Percentiles rank a stretch among this genome's conserved stretches.
Conservation (phyloP, 768 basidiomycete genomes). For the Amanita thiersii region DNA sequence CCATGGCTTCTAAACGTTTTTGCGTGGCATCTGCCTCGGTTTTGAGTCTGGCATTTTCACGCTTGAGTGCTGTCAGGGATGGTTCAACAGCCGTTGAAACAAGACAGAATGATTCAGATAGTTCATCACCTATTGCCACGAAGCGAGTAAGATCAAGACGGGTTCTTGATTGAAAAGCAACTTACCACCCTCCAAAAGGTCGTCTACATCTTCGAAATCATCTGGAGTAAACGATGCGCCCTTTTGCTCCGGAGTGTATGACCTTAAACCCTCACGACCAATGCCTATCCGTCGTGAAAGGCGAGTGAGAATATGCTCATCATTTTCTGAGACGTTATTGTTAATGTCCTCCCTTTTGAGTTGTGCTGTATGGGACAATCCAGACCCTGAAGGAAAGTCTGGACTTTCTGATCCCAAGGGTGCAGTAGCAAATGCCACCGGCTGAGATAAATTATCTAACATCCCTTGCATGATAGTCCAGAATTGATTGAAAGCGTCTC, state of each 20-base stretch:
- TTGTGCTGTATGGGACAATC: slow-evolving; percentile 13
- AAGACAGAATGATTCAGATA: slow-evolving; percentile 75
- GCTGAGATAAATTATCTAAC: slow-evolving; percentile 80
- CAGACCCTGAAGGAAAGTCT: slow-evolving; percentile 10
- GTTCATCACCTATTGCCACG: slow-evolving; percentile 56
- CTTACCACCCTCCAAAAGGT: slow-evolving; percentile 58
- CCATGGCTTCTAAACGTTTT: slow-evolving; percentile 50
- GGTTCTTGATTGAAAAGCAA: slow-evolving; percentile 1
- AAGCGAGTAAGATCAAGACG: neutral
- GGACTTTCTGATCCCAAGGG: slow-evolving; percentile 48
- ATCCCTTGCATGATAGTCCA: slow-evolving; percentile 86
- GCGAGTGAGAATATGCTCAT: slow-evolving; percentile 53
- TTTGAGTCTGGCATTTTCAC: slow-evolving; percentile 62
- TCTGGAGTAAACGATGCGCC: slow-evolving; percentile 9
- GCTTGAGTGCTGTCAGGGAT: slow-evolving; percentile 40
- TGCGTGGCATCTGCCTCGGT: slow-evolving; percentile 50
- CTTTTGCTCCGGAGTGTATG: slow-evolving; percentile 11
- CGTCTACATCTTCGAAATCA: slow-evolving; percentile 27
- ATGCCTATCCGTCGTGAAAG: slow-evolving; percentile 46
- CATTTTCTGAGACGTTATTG: slow-evolving; percentile 61
- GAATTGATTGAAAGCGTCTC: slow-evolving; percentile 83
- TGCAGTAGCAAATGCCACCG: slow-evolving; percentile 76
- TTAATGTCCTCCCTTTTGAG: slow-evolving; percentile 41
- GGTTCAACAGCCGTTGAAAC: slow-evolving; percentile 57
- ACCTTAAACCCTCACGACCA: slow-evolving; percentile 19